Percentiles rank a stretch among this genome's conserved stretches.
phyloP scores from a whole-genome alignment of 257 asterid genomes.

The Gentiana macrophylla region DNA sequence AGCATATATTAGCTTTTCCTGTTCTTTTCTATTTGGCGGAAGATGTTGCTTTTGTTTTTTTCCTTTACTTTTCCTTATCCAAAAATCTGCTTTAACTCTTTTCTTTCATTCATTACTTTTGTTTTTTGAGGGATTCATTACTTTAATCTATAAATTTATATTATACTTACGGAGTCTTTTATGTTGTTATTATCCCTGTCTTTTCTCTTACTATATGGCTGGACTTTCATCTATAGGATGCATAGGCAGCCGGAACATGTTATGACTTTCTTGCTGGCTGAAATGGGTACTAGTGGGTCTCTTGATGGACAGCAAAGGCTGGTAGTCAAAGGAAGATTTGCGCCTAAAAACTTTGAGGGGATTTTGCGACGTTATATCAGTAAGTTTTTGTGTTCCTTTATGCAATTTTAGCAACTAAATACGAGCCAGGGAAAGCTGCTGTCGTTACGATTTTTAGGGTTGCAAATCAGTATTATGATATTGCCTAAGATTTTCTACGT shows the following conservation, averaged over 20 bases:
- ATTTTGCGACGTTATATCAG: conserved; percentile 81
- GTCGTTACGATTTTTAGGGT: too few relatives aligned
- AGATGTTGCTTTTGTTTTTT: neutral
- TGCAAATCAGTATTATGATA: too few relatives aligned
- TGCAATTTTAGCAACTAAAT: too few relatives aligned
- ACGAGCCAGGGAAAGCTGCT: too few relatives aligned
- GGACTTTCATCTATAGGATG: conserved; percentile 38
- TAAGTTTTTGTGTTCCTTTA: conserved; percentile 23
- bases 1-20: too few relatives aligned
- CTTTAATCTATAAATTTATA: neutral
- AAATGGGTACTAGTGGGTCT: conserved; percentile 97
- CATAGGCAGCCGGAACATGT: conserved; percentile 97
- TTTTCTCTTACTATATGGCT: too few relatives aligned
- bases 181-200: neutral
- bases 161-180: too few relatives aligned
- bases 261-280: conserved; percentile 91
- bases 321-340: conserved; percentile 88
- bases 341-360: conserved; percentile 96
- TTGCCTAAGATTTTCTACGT: too few relatives aligned
- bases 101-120: neutral
- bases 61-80: neutral
- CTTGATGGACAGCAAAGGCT: conserved; percentile 94
- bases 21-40: too few relatives aligned
- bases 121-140: neutral
- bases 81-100: neutral